Evolutionary conservation across 2,329 filamentous ascomycete genomes (phyloP).

Genomic region (Alternaria gaisen): DNA sequence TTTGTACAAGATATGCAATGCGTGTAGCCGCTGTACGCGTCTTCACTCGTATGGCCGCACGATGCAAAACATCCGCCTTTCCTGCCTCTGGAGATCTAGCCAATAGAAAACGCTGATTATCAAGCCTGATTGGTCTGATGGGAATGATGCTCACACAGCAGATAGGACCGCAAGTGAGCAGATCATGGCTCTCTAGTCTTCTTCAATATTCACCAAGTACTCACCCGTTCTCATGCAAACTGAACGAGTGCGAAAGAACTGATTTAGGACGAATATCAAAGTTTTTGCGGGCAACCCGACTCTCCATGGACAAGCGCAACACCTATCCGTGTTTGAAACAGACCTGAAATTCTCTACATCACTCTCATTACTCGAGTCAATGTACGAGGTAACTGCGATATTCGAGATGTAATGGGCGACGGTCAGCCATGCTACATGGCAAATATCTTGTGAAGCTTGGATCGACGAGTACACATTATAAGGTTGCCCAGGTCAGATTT

Average conservation of each 20-base stretch:
- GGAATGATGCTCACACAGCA: not conserved
- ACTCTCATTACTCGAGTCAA: not conserved
- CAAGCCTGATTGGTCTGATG: not conserved
- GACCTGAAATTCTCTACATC: not conserved
- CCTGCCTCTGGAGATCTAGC: too few species aligned
- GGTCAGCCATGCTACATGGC: not conserved
- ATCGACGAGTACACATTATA: not conserved
- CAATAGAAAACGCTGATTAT: not conserved
- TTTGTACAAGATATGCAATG: constrained; percentile 2
- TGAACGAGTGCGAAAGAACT: not conserved
- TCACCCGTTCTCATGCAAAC: not conserved
- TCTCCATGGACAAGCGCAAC: not conserved
- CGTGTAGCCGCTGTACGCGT: constrained; percentile 7
- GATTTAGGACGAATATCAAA: not conserved
- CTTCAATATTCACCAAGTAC: not conserved
- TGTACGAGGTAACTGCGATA: not conserved
- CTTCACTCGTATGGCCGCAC: not conserved
- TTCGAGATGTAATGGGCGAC: not conserved
- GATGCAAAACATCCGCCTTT: not conserved
- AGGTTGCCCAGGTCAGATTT: too few species aligned
- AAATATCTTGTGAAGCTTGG: not conserved
- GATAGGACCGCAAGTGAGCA: not conserved
- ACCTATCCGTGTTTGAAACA: not conserved
- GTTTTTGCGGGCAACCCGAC: not conserved
- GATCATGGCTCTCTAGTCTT: not conserved